Conservation (phyloP, 2,329 filamentous ascomycete genomes). For the Stagonosporopsis tanaceti region DNA sequence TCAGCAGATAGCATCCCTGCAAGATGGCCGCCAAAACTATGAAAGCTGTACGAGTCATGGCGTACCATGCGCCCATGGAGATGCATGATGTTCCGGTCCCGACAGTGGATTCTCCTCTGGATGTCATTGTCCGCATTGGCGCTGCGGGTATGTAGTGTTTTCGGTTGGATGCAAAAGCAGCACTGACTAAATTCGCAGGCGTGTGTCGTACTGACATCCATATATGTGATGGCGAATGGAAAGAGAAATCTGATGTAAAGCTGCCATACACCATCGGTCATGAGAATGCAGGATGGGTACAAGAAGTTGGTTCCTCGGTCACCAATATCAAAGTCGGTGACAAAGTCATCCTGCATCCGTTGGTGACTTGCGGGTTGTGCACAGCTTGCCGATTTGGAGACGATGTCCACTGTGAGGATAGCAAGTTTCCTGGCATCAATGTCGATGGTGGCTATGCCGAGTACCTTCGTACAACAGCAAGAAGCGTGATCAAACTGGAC, state of each 20-base stretch:
- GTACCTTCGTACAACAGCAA: conserved; percentile 5
- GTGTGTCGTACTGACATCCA: conserved; percentile 13
- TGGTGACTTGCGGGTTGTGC: conserved; percentile 8
- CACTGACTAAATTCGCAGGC: background rate
- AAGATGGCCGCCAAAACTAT: conserved; percentile 8
- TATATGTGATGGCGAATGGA: conserved; percentile 13
- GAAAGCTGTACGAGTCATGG: conserved; percentile 8
- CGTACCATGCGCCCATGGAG: conserved; percentile 10
- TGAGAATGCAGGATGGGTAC: conserved; percentile 11
- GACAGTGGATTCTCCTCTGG: background rate
- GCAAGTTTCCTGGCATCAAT: conserved; percentile 6
- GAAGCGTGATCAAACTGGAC: conserved; percentile 11
- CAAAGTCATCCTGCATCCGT: conserved; percentile 8
- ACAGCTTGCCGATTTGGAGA: conserved; percentile 10
- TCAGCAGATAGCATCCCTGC: background rate
- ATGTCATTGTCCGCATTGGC: conserved; percentile 5
- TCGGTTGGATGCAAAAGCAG: background rate
- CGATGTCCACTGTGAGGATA: conserved; percentile 9
- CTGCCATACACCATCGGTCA: conserved; percentile 10
- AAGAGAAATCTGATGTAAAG: conserved; percentile 6
- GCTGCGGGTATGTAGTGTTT: background rate
- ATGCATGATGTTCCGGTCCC: conserved; percentile 7
- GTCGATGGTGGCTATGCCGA: conserved; percentile 12
- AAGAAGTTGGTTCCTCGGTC: conserved; percentile 5
- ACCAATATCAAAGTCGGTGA: conserved; percentile 6